Evolutionary conservation across 352 stramenopile genomes (phyloP).

Genomic region (Pythium aristosporum): DNA sequence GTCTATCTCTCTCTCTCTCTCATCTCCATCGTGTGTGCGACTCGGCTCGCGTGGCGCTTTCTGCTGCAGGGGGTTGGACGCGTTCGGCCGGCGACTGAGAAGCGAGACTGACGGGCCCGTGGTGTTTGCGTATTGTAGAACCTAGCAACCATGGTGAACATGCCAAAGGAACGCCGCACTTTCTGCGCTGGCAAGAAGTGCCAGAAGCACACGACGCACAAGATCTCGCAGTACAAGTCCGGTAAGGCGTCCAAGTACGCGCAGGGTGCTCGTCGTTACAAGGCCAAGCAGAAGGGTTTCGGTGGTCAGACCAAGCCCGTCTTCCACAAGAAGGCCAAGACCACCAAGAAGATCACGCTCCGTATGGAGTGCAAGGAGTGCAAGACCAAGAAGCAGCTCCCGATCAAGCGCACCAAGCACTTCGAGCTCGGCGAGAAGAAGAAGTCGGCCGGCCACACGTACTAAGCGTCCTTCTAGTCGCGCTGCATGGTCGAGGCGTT

Average conservation of each 20-base stretch:
- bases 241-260: conserved; percentile 99
- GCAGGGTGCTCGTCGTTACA: conserved; percentile 97
- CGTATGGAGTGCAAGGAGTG: conserved; percentile 99
- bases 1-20: neutral
- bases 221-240: conserved; percentile 99
- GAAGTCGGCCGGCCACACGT: conserved; percentile 94
- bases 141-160: conserved; percentile 98
- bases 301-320: conserved; percentile 99
- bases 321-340: conserved; percentile 99
- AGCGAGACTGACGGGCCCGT: neutral
- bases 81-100: no score
- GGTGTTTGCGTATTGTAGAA: conserved; percentile 33
- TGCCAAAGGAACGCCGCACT: conserved; percentile 99
- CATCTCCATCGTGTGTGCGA: neutral
- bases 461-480: conserved; percentile 78
- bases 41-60: neutral
- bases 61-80: neutral
- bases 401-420: conserved; percentile 99
- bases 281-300: conserved; percentile 99
- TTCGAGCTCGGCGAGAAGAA: conserved; percentile 99
- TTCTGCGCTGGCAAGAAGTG: conserved; percentile 99
- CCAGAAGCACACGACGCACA: conserved; percentile 98
- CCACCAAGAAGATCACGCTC: conserved; percentile 96
- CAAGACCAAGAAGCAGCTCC: conserved; percentile 99
- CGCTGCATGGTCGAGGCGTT: conserved; percentile 29